Conservation (phyloP, 2,329 filamentous ascomycete species). For the Pyrenochaeta sp. region DNA sequence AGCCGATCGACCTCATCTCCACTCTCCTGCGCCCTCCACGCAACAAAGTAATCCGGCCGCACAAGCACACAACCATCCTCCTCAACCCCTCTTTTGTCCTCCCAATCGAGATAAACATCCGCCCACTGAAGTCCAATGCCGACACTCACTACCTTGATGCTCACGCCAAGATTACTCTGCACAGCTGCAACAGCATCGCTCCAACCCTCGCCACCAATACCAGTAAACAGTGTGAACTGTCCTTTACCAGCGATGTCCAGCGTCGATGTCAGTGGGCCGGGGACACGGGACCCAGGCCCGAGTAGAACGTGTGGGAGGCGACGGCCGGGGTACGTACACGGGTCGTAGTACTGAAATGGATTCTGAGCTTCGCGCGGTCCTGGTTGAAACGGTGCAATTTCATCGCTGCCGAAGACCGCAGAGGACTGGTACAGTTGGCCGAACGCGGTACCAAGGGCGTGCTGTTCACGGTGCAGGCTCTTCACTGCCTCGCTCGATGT, state of each 20-base stretch:
- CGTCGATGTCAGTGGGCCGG: constrained; percentile 61
- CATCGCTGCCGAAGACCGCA: constrained; percentile 58
- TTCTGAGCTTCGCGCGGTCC: constrained; percentile 45
- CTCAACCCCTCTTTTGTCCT: constrained; percentile 60
- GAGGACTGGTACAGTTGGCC: constrained; percentile 62
- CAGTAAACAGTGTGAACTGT: constrained; percentile 45
- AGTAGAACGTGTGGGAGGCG: constrained; percentile 71
- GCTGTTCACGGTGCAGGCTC: constrained; percentile 59
- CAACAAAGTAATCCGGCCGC: constrained; percentile 67
- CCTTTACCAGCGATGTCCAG: constrained; percentile 68
- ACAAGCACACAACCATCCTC: constrained; percentile 67
- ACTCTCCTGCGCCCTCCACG: constrained; percentile 55
- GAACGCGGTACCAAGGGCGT: constrained; percentile 67
- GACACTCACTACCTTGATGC: constrained; percentile 61
- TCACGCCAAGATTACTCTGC: constrained; percentile 52
- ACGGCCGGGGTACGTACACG: constrained; percentile 66
- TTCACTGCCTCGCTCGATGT: constrained; percentile 54
- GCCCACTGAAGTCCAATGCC: constrained; percentile 68
- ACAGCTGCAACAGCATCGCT: constrained; percentile 58
- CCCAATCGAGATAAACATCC: constrained; percentile 71
- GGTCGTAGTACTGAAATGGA: constrained; percentile 54
- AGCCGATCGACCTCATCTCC: constrained; percentile 31
- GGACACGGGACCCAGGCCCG: constrained; percentile 53
- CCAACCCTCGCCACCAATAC: constrained; percentile 66
- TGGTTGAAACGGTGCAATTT: constrained; percentile 34